Evolutionary conservation across 805 yeast species (phyloP), one percentile per base, ranked within the genome.

Genomic region (Suhomyces tanzawaensis): DNA sequence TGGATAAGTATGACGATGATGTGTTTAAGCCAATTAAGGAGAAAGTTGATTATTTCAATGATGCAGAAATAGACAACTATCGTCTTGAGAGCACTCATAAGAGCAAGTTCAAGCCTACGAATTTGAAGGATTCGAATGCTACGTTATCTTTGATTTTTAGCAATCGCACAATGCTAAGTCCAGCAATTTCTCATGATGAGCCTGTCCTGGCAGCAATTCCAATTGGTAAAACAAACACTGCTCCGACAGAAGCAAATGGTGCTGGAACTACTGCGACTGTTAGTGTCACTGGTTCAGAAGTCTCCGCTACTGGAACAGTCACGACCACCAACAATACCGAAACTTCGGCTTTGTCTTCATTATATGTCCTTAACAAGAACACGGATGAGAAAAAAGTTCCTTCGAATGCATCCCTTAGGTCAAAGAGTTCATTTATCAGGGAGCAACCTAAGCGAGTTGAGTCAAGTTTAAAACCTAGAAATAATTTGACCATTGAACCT

Each of bases 1-100:
- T 87, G 84, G 77, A 76, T 21, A 64, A 63, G 2, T 85, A 86
- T 51, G 98, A 91, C 51, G 57, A 64, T 2, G 67, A 66, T 17
- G 65, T 79, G 1, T 89, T 85, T 51, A 52, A 53, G 25, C 60
- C 66, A 1, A 47, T 50, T 8, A 44, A 47, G 19, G 36, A 41
- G 5, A 34, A 37, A 18, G 28, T 33, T 5, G 44, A 29, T 25
- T 42, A 39, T 18, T 45, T 38, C 29, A 26, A 26, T 18, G 41
- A 37, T 16, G 45, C 34, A 9, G 37, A 25, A 12, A 37, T 44
- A 19, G 36, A 37, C 14, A 27, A 34, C 11, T 40, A 41, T 12
- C 28, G 21, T 15, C 9, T 31, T 7, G 14, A 17, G 6, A 15
- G 25, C 19, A 8, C 35, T 9, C 7, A 7, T 7, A 24, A 24